Evolutionary conservation across 345 rosid species (phyloP).

Genomic region (Eucalyptus decipiens): DNA sequence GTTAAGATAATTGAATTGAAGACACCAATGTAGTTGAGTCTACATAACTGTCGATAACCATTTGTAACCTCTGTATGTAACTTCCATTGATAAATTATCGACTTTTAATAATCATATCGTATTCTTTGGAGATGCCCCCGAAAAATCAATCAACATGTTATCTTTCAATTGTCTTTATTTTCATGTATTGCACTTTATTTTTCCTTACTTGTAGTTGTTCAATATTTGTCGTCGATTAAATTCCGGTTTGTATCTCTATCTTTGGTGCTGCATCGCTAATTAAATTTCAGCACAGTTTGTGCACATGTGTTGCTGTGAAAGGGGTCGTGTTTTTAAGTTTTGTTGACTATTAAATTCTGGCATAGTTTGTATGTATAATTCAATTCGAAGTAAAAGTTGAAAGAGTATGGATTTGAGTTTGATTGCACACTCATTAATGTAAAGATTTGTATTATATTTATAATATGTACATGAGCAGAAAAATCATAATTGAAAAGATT

Average conservation of each 20-base stretch:
- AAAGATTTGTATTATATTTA: too few species aligned
- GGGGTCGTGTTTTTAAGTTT: neutral
- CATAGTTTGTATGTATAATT: too few species aligned
- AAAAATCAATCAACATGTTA: too few species aligned
- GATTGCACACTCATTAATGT: too few species aligned
- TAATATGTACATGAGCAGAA: too few species aligned
- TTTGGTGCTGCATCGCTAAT: neutral
- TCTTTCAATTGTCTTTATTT: too few species aligned
- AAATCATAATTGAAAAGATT: too few species aligned
- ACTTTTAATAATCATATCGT: too few species aligned
- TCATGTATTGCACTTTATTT: neutral
- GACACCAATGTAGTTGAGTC: neutral
- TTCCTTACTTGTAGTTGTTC: neutral
- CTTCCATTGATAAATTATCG: neutral
- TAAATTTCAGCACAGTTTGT: neutral
- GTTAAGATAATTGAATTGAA: neutral
- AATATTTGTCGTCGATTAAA: too few species aligned
- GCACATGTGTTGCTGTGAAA: neutral
- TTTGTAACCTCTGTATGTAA: too few species aligned
- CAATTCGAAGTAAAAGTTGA: neutral
- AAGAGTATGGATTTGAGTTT: too few species aligned
- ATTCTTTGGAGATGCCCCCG: neutral
- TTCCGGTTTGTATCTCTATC: neutral
- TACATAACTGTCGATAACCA: neutral
- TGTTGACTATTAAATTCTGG: neutral